Base-by-base conservation (phyloP, 805 yeast species). In the Barnettozyma populi region DNA sequence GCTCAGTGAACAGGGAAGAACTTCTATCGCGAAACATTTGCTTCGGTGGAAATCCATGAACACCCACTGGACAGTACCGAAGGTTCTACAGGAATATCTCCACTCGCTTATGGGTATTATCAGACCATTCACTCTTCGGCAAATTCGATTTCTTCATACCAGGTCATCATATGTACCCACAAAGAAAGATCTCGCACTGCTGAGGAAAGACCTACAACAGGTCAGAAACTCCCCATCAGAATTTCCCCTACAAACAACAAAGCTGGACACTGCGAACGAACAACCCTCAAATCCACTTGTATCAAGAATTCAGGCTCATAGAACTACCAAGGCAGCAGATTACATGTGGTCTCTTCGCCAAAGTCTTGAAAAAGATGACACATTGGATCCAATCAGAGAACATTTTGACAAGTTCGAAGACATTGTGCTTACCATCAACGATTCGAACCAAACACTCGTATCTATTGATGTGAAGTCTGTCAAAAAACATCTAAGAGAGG, bases 271-370 rank as follows among this genome's bases (percentile, higher is more conserved):
- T 4, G 9, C 10, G 8, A 35, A 10, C 19, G 37, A 16, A 35
- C 37, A 35, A 20, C 37, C 37, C 6, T n/a, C 19, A 21, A 20
- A 3, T 32, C 23, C 24, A 4, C 27, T 18, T 13, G 21, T 29
- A 5, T 39, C 46, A 4, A 23, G 46, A 13, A 14, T 41, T 2
- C 20, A 27, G 8, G 25, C 24, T 18, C n/a, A 29, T 18, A 39
- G 50, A 16, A 27, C 38, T 24, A 36, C 49, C 3, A 47, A 44
- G 18, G 45, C 51, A 5, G 25, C 49, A 5, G 53, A 50, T 39
- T 50, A 47, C 31, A 29, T 40, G 7, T 50, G 53, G 53, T 31
- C 49, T 7, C 41, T 50, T 10, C 31, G 32, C 4, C 25, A 47
- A 23, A 42, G 24, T 18, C 18, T 44, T 31, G 10, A 21, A 18